Evolutionary conservation across 768 basidiomycete species (phyloP).

Genomic region (Hysterangium stoloniferum): DNA sequence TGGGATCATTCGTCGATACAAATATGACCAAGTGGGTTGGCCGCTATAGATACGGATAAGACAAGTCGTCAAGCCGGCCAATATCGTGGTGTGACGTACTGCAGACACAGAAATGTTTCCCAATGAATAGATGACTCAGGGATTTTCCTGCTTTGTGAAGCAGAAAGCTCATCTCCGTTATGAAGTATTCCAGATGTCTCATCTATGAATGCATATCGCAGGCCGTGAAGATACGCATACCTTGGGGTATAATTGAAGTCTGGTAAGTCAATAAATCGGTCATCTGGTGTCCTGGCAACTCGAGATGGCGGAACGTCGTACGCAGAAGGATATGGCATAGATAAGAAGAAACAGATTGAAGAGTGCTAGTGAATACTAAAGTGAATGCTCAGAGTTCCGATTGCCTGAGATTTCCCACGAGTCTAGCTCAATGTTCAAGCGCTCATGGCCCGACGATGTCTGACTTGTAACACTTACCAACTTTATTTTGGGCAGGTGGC

Average conservation of each 20-base stretch:
- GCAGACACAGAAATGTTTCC: constrained; percentile 12
- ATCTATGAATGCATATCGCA: constrained; percentile 12
- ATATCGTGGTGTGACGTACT: neutral
- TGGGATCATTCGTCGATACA: constrained; percentile 12
- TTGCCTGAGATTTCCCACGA: too few relatives aligned
- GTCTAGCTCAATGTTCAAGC: too few relatives aligned
- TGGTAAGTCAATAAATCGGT: constrained; percentile 1
- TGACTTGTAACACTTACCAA: too few relatives aligned
- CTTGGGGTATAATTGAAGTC: constrained; percentile 8
- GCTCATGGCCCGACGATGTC: too few relatives aligned
- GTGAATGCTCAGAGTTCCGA: too few relatives aligned
- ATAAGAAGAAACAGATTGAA: too few relatives aligned
- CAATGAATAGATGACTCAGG: constrained; percentile 3
- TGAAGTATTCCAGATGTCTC: constrained; percentile 5
- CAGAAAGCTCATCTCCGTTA: neutral
- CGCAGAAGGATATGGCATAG: too few relatives aligned
- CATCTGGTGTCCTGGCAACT: constrained; percentile 6
- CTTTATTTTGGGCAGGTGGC: too few relatives aligned
- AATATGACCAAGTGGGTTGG: constrained; percentile 12
- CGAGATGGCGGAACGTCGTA: constrained; percentile 1
- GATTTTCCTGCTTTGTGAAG: neutral
- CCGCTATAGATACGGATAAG: constrained; percentile 2
- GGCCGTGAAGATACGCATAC: constrained; percentile 3
- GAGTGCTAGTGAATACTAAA: too few relatives aligned
- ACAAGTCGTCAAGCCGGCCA: neutral